These are phyloP conservation scores for Mycena galopus DNA, from an alignment of 768 basidiomycete species.

Conservation along the genomic window DNA sequence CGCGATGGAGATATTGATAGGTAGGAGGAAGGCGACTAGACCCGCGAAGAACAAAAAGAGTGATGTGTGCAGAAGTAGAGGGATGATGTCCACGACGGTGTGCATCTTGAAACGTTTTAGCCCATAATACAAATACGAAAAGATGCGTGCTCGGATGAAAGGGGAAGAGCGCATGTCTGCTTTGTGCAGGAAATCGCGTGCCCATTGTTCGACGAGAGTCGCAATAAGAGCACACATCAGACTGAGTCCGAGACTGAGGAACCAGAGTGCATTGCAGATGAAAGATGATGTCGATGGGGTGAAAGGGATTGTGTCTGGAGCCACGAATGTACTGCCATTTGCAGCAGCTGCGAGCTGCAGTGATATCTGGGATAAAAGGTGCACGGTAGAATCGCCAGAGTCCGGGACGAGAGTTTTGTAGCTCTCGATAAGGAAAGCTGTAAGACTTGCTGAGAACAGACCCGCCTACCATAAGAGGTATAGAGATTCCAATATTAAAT, in stretches of 20 bases:
- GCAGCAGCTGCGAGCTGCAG: background rate
- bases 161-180: too few species aligned
- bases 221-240: background rate
- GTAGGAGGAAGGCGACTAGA: background rate
- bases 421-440: too few species aligned
- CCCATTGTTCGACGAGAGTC: background rate
- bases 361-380: background rate
- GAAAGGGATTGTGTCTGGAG: background rate
- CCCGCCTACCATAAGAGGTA: background rate
- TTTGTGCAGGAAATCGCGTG: constrained; percentile 1
- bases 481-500: background rate
- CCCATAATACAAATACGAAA: too few species aligned
- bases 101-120: too few species aligned
- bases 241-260: too few species aligned
- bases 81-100: too few species aligned
- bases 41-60: background rate
- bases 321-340: background rate
- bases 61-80: background rate
- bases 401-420: background rate
- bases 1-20: background rate
- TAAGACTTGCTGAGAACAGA: background rate
- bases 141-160: too few species aligned
- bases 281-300: background rate
- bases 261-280: background rate
- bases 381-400: background rate